phyloP scores from a whole-genome alignment of 2,329 filamentous ascomycete genomes.

The Phialemoniopsis sp. region DNA sequence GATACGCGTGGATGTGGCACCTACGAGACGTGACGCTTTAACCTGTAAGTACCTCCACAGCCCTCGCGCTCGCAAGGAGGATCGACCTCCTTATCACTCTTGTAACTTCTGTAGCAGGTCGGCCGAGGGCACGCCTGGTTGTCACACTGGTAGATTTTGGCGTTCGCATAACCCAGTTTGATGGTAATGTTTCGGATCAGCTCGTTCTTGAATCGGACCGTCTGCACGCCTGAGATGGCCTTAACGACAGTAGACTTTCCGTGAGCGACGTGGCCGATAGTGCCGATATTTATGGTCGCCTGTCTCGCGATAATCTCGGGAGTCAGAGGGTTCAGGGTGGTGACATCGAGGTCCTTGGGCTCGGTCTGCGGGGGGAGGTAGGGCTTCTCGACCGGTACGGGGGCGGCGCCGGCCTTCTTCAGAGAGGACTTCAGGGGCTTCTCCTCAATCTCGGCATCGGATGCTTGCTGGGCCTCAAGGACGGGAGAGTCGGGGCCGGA shows the following conservation, averaged over 20 bases:
- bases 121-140: conserved; percentile 86
- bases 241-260: conserved; percentile 99
- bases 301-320: conserved; percentile 97
- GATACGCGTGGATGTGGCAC: conserved; percentile 30
- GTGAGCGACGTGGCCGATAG: conserved; percentile 98
- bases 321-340: conserved; percentile 75
- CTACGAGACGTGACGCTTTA: conserved; percentile 90
- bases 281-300: conserved; percentile 98
- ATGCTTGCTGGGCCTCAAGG: conserved; percentile 52
- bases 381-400: conserved; percentile 50
- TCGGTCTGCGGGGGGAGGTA: conserved; percentile 83
- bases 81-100: conserved; percentile 98
- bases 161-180: conserved; percentile 98
- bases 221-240: conserved; percentile 98
- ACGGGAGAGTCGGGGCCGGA: conserved; percentile 58
- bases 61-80: conserved; percentile 93
- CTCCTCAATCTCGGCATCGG: conserved; percentile 53
- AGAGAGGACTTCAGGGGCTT: conserved; percentile 78
- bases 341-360: conserved; percentile 81
- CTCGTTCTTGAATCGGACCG: conserved; percentile 99
- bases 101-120: conserved; percentile 94
- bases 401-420: conserved; percentile 67
- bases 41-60: conserved; percentile 79
- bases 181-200: conserved; percentile 99
- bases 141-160: conserved; percentile 99